Base-by-base conservation (phyloP, 306 rosid genomes). In the Arachis hypogaea region DNA sequence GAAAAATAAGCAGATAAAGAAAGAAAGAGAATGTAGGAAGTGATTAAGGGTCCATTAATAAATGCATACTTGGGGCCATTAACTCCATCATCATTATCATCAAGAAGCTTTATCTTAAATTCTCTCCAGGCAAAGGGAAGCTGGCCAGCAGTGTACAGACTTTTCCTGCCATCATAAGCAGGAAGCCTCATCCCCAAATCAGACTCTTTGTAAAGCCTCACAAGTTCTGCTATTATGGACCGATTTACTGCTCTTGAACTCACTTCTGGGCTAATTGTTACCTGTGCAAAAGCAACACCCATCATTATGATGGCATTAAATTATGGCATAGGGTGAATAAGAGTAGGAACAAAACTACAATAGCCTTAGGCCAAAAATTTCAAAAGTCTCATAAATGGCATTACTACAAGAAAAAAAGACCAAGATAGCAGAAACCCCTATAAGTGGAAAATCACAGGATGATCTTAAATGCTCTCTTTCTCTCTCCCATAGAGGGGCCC, bases 121-220 rank as follows among this genome's bases (percentile, higher is more conserved):
- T 89, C 99, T 85, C 86, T 92, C 90, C 89, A 84, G 8, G 83
- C 78, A 85, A 94, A 94, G 73, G 99, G 99, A 71, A 94, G 93
- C 82, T 85, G 89, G 63, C 99, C 99, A 75, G 99, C 99, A 30
- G 98, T 92, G 88, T 95, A 95, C 75, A 95, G 82, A 76, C 93
- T 88, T 88, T 88, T 92, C 68, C 99, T 82, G 75, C 99, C 99
- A 82, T 95, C 99, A 83, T 92, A 95, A 28, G 98, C 99, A 30
- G 98, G 99, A 55, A 95, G 96, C 74, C 98, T 92, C 91, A 64
- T 90, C 63, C 96, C 99, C 51, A 95, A 73, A 77, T 95, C 98
- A 80, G 98, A 83, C 72, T 90, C 97, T 78, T 75, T 87, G 72
- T 94, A 87, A 79, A 85, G 74, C 65, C 90, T 87, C 89, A 94